Conservation (phyloP, 2,329 filamentous ascomycete genomes). For the Huntiella decipiens region DNA sequence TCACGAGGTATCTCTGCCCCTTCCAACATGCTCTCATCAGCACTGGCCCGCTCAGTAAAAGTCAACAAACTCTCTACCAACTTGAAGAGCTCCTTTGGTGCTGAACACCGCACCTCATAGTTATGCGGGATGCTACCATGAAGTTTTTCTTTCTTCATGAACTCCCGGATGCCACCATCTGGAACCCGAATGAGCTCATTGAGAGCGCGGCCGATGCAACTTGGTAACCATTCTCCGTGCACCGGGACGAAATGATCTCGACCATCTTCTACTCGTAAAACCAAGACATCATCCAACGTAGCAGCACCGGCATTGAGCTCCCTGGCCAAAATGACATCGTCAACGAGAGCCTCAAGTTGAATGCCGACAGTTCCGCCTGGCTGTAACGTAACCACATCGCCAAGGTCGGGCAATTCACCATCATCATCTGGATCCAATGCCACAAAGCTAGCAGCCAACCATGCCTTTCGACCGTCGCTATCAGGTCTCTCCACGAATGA, state of each 20-base stretch:
- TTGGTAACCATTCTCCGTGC: constrained; percentile 58
- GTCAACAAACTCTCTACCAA: constrained; percentile 61
- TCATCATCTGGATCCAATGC: constrained; percentile 21
- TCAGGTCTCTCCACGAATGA: constrained; percentile 58
- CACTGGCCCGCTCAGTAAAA: constrained; percentile 35
- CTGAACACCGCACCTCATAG: constrained; percentile 51
- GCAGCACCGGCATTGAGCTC: constrained; percentile 49
- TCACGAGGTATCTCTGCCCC: constrained; percentile 31
- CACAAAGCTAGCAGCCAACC: constrained; percentile 53
- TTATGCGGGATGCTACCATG: constrained; percentile 34
- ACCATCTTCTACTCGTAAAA: constrained; percentile 66
- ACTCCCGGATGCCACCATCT: constrained; percentile 52
- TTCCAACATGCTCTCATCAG: constrained; percentile 44
- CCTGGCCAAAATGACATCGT: constrained; percentile 42
- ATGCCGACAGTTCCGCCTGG: constrained; percentile 69
- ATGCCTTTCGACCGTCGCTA: constrained; percentile 29
- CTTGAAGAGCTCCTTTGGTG: constrained; percentile 73
- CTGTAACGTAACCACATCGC: constrained; percentile 45
- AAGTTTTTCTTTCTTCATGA: constrained; percentile 22
- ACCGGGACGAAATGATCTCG: constrained; percentile 84
- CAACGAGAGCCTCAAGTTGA: constrained; percentile 47
- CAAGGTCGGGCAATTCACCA: constrained; percentile 19
- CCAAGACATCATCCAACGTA: constrained; percentile 66
- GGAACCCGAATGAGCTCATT: constrained; percentile 75
- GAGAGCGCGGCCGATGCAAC: constrained; percentile 69